Conservation (phyloP, 208 protist genomes). For the Crithidia mellificae region DNA sequence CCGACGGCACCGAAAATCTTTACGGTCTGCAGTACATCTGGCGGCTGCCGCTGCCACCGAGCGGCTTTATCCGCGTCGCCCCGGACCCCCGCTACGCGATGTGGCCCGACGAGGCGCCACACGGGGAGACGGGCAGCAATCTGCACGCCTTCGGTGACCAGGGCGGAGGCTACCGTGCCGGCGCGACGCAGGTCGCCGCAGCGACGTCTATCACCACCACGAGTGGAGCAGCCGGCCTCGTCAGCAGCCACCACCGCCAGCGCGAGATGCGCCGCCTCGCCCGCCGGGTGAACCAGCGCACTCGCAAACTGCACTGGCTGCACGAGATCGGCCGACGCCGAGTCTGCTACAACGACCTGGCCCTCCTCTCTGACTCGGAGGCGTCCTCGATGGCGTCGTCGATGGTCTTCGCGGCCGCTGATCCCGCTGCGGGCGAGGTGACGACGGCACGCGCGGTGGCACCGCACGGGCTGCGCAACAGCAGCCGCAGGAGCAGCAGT, state of each 20-base stretch:
- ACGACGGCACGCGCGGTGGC: no score
- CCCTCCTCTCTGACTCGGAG: slow-evolving; percentile 21
- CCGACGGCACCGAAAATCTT: slow-evolving; percentile 50
- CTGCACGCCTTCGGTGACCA: not conserved
- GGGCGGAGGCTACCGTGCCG: no score
- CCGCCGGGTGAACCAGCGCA: slow-evolving; percentile 25
- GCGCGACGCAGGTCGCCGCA: no score
- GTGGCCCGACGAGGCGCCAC: slow-evolving; percentile 54
- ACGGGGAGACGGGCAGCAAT: not conserved
- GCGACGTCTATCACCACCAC: no score
- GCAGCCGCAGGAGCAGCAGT: not conserved
- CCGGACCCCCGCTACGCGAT: slow-evolving; percentile 69
- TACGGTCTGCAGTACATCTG: slow-evolving; percentile 82
- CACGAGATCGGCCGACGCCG: slow-evolving; percentile 26
- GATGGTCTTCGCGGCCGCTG: not conserved
- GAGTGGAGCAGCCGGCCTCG: not conserved
- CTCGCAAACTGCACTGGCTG: slow-evolving; percentile 29
- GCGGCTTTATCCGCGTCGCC: slow-evolving; percentile 67
- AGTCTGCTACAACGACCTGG: slow-evolving; percentile 31
- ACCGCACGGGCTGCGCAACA: no score
- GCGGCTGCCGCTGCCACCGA: slow-evolving; percentile 62
- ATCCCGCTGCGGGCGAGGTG: no score
- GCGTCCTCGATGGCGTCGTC: slow-evolving; percentile 17
- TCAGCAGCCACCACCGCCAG: slow-evolving; percentile 10
- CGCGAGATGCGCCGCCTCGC: slow-evolving; percentile 29